Conservation (phyloP, 768 basidiomycete genomes). For the Lactifluus pinguis region DNA sequence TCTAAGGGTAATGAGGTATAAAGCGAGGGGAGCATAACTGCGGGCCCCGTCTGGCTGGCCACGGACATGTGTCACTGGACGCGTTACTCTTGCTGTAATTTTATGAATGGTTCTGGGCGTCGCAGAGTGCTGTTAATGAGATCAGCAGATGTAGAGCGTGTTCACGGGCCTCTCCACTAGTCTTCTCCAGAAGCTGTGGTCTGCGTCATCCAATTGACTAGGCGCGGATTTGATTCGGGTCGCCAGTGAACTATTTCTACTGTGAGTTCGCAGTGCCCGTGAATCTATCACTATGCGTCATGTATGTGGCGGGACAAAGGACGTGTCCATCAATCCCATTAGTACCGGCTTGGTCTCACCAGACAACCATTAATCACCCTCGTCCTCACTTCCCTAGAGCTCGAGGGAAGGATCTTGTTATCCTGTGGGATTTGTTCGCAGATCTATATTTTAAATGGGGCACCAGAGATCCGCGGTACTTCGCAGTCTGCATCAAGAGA, state of each 20-base stretch:
- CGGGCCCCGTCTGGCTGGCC: background rate
- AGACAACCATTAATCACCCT: background rate
- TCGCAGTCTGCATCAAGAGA: no score
- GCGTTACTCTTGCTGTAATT: background rate
- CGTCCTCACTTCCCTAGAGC: no score
- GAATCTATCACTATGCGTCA: no score
- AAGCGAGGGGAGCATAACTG: conserved; percentile 41
- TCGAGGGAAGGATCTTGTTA: no score
- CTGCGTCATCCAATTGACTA: background rate
- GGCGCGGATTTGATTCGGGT: background rate
- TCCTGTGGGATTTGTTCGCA: no score
- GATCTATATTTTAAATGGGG: no score
- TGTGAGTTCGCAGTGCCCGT: background rate
- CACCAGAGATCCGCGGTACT: no score
- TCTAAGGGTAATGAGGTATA: conserved; percentile 47
- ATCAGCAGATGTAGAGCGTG: background rate
- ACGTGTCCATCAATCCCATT: no score
- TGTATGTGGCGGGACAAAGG: no score
- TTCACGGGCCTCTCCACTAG: background rate
- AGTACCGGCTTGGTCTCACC: no score
- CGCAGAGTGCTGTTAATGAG: background rate
- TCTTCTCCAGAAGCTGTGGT: background rate
- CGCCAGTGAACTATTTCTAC: background rate
- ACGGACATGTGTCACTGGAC: background rate
- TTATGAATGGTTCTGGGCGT: background rate